Conservation (phyloP, 495 filamentous ascomycete species). For the Oleoguttula mirabilis region DNA sequence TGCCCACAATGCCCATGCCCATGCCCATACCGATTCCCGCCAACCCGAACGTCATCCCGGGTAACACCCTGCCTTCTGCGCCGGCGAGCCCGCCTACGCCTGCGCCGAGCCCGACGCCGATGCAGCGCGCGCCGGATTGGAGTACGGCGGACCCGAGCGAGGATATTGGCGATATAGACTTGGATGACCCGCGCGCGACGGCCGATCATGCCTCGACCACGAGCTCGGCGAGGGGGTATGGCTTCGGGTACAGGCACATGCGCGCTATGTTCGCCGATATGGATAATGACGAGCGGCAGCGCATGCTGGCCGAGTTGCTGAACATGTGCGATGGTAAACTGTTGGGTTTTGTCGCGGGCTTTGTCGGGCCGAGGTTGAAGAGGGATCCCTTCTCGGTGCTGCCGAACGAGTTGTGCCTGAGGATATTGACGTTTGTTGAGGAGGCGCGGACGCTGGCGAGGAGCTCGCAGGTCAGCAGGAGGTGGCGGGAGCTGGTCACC, state of each 20-base stretch:
- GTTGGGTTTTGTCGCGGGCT: conserved; percentile 86
- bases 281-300: conserved; percentile 43
- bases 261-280: conserved; percentile 44
- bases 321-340: conserved; percentile 89
- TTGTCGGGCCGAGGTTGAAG: conserved; percentile 81
- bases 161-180: conserved; percentile 31
- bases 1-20: conserved; percentile 17
- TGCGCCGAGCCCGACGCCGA: conserved; percentile 55
- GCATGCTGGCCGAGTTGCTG: conserved; percentile 68
- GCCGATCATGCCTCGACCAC: neutral
- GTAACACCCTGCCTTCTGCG: conserved; percentile 51
- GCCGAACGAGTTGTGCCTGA: conserved; percentile 80
- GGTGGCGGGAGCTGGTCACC: conserved; percentile 84
- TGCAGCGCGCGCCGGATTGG: conserved; percentile 48
- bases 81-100: conserved; percentile 59
- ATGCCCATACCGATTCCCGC: conserved; percentile 17
- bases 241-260: conserved; percentile 36
- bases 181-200: conserved; percentile 3
- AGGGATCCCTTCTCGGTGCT: conserved; percentile 87
- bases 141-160: conserved; percentile 46
- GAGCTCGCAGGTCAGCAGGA: conserved; percentile 80
- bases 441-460: conserved; percentile 85
- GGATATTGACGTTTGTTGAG: conserved; percentile 90
- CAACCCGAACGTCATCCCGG: conserved; percentile 31
- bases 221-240: conserved; percentile 3